Evolutionary conservation across 352 stramenopile species (phyloP), one percentile per base, ranked within the genome.

Genomic region (Pythium utonaiense): DNA sequence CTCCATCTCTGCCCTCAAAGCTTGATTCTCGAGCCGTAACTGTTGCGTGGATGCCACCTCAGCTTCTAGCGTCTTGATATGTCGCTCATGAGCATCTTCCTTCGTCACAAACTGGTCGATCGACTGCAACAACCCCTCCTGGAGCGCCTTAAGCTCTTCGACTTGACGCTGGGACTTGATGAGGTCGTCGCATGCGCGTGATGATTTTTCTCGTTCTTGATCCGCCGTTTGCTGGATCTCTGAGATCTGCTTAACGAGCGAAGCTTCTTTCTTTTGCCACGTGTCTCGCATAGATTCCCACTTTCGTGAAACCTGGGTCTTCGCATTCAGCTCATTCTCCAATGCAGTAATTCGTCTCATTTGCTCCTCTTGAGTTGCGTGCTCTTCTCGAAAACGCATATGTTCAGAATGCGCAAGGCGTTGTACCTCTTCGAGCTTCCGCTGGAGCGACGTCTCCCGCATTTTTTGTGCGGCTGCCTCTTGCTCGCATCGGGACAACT

Each of bases 101-200:
- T 80, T 76, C 3, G 60, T 48, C 19, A 77, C 62, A 44, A 83
- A 73, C 31, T 78, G 71, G 21, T 89, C 77, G 12, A 91, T 72
- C 0, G 75, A 83, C 7, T 67, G 42, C 5, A 93, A 71, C 2
- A 93, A 17, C 27, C 87, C 80, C 33, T 93, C 83, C 48, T 93
- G 83, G 1, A 93, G 64, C 0, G 62, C 56, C 34, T 88, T 86
- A 13, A 90, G 60, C 48, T 90, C 83, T 6, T 88, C 69, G 2
- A 90, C 59, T 53, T 84, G 75, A 8, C 2, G 49, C 10, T 64
- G 63, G 6, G 55, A 44, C 14, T 64, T 53, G 0, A 54, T 49
- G 0, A 80, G 36, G 6, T 67, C 42, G 0, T 70, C 47, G 13
- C 68, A 60, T n/a, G 69, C 45, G 1, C 48, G 9, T 41, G 27